Evolutionary conservation across 1,284 basidiomycete species (phyloP), one percentile per base, ranked within the genome.

Genomic region (Melanopsichium pennsylvanicum): DNA sequence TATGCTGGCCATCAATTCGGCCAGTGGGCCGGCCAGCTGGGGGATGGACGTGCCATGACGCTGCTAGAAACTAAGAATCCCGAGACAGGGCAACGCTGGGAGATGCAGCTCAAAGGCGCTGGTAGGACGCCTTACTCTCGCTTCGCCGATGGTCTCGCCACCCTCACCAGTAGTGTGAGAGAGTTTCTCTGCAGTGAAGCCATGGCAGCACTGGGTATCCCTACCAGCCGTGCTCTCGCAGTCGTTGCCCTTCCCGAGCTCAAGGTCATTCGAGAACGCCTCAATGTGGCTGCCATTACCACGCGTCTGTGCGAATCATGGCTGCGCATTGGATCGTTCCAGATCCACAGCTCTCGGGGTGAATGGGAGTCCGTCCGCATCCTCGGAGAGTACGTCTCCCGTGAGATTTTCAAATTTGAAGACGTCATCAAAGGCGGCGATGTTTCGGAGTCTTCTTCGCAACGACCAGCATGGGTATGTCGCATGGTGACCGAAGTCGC

Each of bases 71-170:
- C 91, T 0, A 88, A 2, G 87, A 89, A 74, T 87, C 60, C 69
- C 5, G 29, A 49, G 25, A 55, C 56, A 0, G 41, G 42, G 38
- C 42, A 74, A 49, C 56, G 77, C 16, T 72, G 60, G 64, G 93
- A 97, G 79, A 84, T 98, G 4, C 95, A 97, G 81, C 86, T 97
- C 69, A 98, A 97, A 79, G 95, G 95, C 0, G 88, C 89, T 1
- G 95, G 95, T 0, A 86, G 95, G 9, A 98, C 95, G 1, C 94
- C 95, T 0, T 97, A 95, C 83, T 92, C 92, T 1, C 86, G 95
- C 38, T 84, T 83, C 48, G 95, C 93, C 1, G 95, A 98, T 81
- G 95, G 95, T 0, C 85, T 97, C 8, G 95, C 95, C 2, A 93
- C 96, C 1, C 83, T 94, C 15, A 88, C 93, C 22, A 93, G 92